These are phyloP conservation scores for Fusarium anguioides DNA, from an alignment of 2,329 filamentous ascomycete species.

Conservation along the genomic window DNA sequence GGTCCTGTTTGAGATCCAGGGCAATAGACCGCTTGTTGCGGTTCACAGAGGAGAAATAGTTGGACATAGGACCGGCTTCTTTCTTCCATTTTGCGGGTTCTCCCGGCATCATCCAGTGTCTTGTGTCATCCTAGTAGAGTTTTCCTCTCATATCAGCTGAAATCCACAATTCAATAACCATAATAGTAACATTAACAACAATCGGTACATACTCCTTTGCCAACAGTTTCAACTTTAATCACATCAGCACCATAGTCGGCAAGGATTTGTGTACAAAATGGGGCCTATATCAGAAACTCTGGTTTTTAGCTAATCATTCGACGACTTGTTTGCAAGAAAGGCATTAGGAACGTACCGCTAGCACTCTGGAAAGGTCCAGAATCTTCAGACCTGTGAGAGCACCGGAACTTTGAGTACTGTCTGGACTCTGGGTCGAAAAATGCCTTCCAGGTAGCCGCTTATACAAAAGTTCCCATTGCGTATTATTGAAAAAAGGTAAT, in stretches of 20 bases:
- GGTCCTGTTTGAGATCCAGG: background rate
- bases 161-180: background rate
- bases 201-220: background rate
- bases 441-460: no score
- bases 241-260: background rate
- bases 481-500: no score
- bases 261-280: background rate
- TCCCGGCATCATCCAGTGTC: background rate
- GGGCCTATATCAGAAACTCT: background rate
- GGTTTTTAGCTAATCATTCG: no score
- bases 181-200: no score
- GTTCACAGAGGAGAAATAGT: background rate
- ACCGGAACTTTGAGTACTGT: no score
- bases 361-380: background rate
- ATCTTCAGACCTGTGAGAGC: background rate
- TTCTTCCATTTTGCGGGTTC: background rate
- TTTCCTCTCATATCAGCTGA: background rate
- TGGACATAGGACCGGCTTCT: background rate
- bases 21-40: background rate
- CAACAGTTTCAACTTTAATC: background rate
- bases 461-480: no score
- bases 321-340: background rate
- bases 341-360: background rate
- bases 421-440: no score
- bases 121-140: background rate